These are phyloP conservation scores for Cadophora sp. DNA, from an alignment of 2,329 filamentous ascomycete species.

Conservation along the genomic window DNA sequence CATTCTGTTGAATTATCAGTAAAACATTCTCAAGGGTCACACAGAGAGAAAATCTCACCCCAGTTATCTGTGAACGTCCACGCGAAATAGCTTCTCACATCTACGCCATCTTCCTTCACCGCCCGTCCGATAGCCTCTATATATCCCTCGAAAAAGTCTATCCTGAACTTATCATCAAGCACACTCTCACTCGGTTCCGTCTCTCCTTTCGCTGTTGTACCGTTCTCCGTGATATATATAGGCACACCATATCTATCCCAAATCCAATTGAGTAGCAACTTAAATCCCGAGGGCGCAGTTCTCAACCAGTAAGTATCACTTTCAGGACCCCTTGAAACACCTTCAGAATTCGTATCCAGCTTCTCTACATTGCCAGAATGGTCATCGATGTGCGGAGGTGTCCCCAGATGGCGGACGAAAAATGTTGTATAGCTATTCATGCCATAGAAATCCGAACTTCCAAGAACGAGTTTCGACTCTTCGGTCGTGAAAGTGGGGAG, in stretches of 20 bases:
- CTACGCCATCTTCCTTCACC: slow-evolving; percentile 72
- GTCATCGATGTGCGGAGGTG: slow-evolving; percentile 67
- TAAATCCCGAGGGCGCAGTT: slow-evolving; percentile 76
- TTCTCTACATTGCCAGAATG: slow-evolving; percentile 77
- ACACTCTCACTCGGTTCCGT: slow-evolving; percentile 74
- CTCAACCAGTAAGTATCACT: slow-evolving; percentile 83
- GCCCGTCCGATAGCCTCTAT: slow-evolving; percentile 78
- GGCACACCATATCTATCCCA: slow-evolving; percentile 78
- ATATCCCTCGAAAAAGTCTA: slow-evolving; percentile 79
- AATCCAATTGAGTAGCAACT: slow-evolving; percentile 77
- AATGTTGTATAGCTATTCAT: slow-evolving; percentile 93
- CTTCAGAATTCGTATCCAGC: slow-evolving; percentile 72
- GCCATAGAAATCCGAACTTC: slow-evolving; percentile 89
- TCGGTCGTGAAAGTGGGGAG: slow-evolving; percentile 74
- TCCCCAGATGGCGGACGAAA: slow-evolving; percentile 76
- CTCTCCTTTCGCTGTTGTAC: slow-evolving; percentile 82
- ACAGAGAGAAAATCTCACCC: slow-evolving; percentile 20
- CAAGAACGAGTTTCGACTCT: slow-evolving; percentile 73
- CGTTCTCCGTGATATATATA: slow-evolving; percentile 89
- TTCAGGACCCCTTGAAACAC: slow-evolving; percentile 76
- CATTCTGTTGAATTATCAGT: slow-evolving; percentile 33
- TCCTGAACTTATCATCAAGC: slow-evolving; percentile 80
- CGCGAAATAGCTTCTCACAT: slow-evolving; percentile 81
- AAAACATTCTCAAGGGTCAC: no score
- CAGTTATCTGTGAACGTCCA: slow-evolving; percentile 79